Evolutionary conservation across 805 yeast species (phyloP), one percentile per base, ranked within the genome.

Genomic region (Nakazawaea molendinolei): DNA sequence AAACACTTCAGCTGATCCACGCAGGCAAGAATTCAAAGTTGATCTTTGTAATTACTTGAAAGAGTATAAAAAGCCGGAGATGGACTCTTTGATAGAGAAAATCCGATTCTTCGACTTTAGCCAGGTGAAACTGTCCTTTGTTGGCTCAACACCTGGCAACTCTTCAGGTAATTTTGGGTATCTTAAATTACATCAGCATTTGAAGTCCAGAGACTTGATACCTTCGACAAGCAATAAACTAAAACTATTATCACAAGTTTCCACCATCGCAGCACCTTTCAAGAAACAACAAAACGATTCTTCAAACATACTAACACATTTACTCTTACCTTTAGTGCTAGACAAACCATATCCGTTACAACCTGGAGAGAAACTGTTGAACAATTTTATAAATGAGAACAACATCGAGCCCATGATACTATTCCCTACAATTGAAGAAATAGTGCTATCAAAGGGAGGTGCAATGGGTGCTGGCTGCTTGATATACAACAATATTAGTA

Each of bases 111-210:
- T 57, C 43, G 69, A 75, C 48, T 79, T 79, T 44, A 49, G 49
- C 28, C 44, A 61, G 0, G 58, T 79, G 0, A 60, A 61, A 18
- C 80, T 71, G 3, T 72, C 75, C 16, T 67, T 79, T 31, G 48
- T 79, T 7, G 74, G 71, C 3, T 76, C 85, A 1, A 57, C 69
- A 0, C 82, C 86, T 0, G 72, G 76, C 1, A 33, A 14, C 12
- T 17, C 13, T 27, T 29, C 17, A 15, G 65, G 57, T 27, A 34
- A 56, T 3, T 71, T 60, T 42, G 79, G 79, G 1, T 72, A 67
- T 39, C 74, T 69, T 1, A 69, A 60, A 36, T 52, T 74, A 9
- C 56, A 61, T 34, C 69, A 69, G 39, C 51, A 64, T 1, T 49
- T 73, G 14, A 47, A 55, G 15, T 40, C 63, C 30, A 58, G 61